These are phyloP conservation scores for Aurantiochytrium sp. DNA, from an alignment of 108 stramenopile species.

Conservation along the genomic window DNA sequence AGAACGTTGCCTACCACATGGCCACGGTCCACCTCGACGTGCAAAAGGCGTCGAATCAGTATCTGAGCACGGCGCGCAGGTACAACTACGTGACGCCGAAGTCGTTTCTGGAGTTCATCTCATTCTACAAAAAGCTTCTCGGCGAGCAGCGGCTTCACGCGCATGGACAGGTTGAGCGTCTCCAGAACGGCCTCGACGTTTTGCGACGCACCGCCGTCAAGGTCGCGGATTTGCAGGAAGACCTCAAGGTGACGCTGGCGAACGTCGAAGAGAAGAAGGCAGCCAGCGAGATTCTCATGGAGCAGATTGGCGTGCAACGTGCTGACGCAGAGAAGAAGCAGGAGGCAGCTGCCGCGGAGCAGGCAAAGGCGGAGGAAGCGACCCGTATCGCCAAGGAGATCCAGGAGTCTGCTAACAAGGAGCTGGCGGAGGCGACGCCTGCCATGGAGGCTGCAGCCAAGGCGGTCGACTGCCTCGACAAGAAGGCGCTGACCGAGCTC, in stretches of 20 bases:
- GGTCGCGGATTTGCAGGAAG: conserved; percentile 75
- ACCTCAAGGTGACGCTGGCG: conserved; percentile 73
- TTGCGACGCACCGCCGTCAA: conserved; percentile 73
- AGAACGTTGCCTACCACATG: conserved; percentile 73
- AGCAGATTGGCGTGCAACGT: conserved; percentile 72
- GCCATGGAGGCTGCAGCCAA: conserved; percentile 77
- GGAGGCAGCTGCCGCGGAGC: conserved; percentile 69
- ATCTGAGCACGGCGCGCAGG: conserved; percentile 65
- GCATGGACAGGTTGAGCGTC: conserved; percentile 69
- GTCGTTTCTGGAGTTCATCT: conserved; percentile 76
- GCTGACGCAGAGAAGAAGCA: conserved; percentile 75
- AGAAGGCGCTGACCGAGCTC: conserved; percentile 77
- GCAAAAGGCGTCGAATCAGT: conserved; percentile 58
- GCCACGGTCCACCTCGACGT: conserved; percentile 78
- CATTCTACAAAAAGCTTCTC: conserved; percentile 77
- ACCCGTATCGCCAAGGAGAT: conserved; percentile 67
- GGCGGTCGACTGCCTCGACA: conserved; percentile 77
- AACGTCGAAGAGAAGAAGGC: conserved; percentile 79
- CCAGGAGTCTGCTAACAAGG: conserved; percentile 68
- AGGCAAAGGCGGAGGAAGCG: conserved; percentile 66
- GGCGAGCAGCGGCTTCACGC: conserved; percentile 67
- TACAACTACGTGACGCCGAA: conserved; percentile 89
- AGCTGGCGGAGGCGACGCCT: conserved; percentile 77
- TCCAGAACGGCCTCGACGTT: conserved; percentile 79
- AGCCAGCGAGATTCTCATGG: conserved; percentile 69